Base-by-base conservation (phyloP, 495 filamentous ascomycete genomes). In the Cercophora samala region DNA sequence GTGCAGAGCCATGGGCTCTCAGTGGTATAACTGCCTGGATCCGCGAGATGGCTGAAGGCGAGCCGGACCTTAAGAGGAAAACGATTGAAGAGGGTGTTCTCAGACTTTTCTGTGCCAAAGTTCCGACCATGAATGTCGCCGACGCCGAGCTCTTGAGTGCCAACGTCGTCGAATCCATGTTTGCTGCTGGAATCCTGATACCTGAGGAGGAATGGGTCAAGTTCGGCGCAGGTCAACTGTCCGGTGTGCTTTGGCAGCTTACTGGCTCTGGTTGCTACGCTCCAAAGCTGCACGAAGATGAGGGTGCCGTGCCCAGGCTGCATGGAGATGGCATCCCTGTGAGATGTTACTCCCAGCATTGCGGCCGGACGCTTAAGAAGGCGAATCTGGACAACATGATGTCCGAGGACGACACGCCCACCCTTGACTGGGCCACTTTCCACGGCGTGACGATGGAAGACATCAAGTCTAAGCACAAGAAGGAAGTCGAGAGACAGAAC, bases 201-300 rank as follows among this genome's bases (percentile, higher is more conserved):
- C 89, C 90, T 22, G 94, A 97, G 29, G 95, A 99, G 74, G 95
- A 99, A 80, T 99, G 95, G 95, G 91, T 99, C 66, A 97, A 96
- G 75, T 92, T 97, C 73, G 88, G 91, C 23, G 76, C 81, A 3
- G 90, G 89, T 18, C 82, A 81, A 8, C 85, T 97, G 68, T 90
- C 89, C 15, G 95, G 95, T 46, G 93, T 99, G 19, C 77, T 99
- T 55, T 97, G 90, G 79, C 95, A 98, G 75, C 84, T 99, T 24
- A 98, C 93, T 21, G 95, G 95, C 9, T 88, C 87, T 26, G 95
- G 95, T 17, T 99, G 95, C 75, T 99, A 98, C 75, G 88, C 93
- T 4, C 84, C 91, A 8, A 88, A 86, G 65, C 74, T 98, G 18
- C 95, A 99, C 73, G 87, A 91, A 46, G 80, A 87, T 24, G 86